Base-by-base conservation (phyloP, 2,329 filamentous ascomycete genomes). In the Neofusicoccum parvum region DNA sequence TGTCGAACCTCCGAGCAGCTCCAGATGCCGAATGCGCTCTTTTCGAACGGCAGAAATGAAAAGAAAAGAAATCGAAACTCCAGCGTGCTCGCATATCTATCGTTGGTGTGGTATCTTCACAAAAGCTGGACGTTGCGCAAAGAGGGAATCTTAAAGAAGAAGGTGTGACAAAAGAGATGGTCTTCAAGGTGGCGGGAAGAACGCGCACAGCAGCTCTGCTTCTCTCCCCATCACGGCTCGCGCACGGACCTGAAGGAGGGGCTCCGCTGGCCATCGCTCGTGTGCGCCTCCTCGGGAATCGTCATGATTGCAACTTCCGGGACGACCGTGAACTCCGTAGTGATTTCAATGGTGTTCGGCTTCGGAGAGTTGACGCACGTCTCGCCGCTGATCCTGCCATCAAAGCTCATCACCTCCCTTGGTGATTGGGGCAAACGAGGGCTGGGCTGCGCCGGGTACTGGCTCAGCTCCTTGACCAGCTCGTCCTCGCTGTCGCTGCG, bases 401-500 rank as follows among this genome's bases (percentile, higher is more conserved):
- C 50, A n/a, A 39, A 37, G 41, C 45, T 63, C 7, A 15, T 64
- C 15, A 17, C 32, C 49, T 64, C 50, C 41, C 20, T 64, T 43
- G 51, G 45, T 37, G 17, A 39, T 12, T 14, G 62, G 43, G 20
- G n/a, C 37, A 60, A 15, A 46, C 11, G 15, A 3, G 56, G 56
- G 32, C 37, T 58, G 36, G 63, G 36, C 36, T 32, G 63, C 2
- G 63, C 43, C 15, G 50, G 50, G 20, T 59, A 59, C 6, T 58
- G 20, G 23, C 20, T 15, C 17, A 65, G 43, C 10, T 65, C 54
- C 27, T 65, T 65, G 64, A 65, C 64, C 17, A 65, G 48, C 27
- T 65, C 64, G 37, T 65, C 64, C 34, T 65, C 64, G 39, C 48
- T 54, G 46, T 65, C 64, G 46, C 17, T 62, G 48, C 54, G 53